Percentiles rank a stretch among this genome's conserved stretches.
These are phyloP conservation scores for Rhodotorula diobovata DNA, from an alignment of 768 basidiomycete species.

Conservation along the genomic window DNA sequence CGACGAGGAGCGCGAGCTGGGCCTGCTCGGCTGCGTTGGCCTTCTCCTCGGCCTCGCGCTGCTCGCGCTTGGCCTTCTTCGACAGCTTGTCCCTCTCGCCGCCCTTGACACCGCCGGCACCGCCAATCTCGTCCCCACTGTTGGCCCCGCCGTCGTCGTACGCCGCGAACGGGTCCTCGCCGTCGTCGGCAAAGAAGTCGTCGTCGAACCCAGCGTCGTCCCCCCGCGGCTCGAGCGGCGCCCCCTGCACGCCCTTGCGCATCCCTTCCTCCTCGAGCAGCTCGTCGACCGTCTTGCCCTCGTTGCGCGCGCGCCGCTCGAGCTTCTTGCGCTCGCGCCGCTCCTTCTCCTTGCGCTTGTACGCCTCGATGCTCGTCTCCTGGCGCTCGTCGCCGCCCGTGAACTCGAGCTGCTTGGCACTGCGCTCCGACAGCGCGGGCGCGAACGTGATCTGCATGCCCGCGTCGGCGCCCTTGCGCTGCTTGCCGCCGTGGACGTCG, in stretches of 20 bases:
- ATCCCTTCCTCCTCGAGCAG: conserved; percentile 26
- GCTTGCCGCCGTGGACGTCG: conserved; percentile 12
- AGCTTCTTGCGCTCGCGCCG: conserved; percentile 77
- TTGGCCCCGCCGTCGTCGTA: conserved; percentile 31
- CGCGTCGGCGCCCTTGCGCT: conserved; percentile 46
- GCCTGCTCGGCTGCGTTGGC: conserved; percentile 20
- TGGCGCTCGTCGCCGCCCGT: conserved; percentile 51
- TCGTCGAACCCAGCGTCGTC: conserved; percentile 51
- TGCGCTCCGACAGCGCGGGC: conserved; percentile 64
- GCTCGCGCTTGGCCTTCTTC: conserved; percentile 37
- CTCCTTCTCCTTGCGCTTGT: conserved; percentile 83
- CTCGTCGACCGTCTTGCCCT: conserved; percentile 39
- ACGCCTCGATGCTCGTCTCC: conserved; percentile 85
- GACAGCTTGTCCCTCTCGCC: conserved; percentile 36
- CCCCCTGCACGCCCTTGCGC: conserved; percentile 28
- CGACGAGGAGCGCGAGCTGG: conserved; percentile 46
- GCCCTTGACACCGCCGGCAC: conserved; percentile 24
- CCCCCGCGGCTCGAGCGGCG: conserved; percentile 20
- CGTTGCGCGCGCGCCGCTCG: conserved; percentile 53
- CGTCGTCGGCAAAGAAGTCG: conserved; percentile 66
- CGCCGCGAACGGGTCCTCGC: conserved; percentile 37
- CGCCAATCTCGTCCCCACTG: conserved; percentile 41
- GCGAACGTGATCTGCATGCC: conserved; percentile 96
- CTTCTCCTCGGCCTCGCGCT: conserved; percentile 38
- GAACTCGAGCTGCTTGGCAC: conserved; percentile 42